phyloP scores from a whole-genome alignment of 2,329 filamentous ascomycete species.

The Penicillium hesseltinei region DNA sequence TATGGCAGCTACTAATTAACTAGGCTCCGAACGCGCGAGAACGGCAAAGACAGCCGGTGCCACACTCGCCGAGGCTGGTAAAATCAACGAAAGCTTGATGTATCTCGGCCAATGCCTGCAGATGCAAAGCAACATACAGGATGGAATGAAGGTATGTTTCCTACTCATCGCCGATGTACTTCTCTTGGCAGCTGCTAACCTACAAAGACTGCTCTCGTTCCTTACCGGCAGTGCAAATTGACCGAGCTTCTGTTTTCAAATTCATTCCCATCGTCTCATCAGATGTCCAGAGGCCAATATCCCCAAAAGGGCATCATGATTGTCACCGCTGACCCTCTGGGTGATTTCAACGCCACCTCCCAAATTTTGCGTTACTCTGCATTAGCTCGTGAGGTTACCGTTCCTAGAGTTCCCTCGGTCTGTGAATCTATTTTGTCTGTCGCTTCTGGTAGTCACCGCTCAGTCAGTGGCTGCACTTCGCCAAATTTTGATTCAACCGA shows the following conservation, averaged over 20 bases:
- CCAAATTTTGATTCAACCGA: constrained; percentile 46
- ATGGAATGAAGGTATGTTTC: constrained; percentile 64
- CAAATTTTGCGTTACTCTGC: constrained; percentile 95
- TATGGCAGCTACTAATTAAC: constrained; percentile 20
- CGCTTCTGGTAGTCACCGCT: constrained; percentile 34
- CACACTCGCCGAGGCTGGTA: constrained; percentile 90
- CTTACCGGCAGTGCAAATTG: constrained; percentile 80
- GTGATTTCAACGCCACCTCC: constrained; percentile 94
- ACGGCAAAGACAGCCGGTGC: constrained; percentile 92
- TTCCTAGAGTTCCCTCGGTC: constrained; percentile 81
- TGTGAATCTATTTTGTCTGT: constrained; percentile 63
- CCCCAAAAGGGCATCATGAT: constrained; percentile 94
- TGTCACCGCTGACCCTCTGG: constrained; percentile 86
- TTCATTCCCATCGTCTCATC: constrained; percentile 67
- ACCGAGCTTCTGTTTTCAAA: constrained; percentile 86
- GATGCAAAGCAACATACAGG: constrained; percentile 80
- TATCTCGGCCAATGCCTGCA: constrained; percentile 96
- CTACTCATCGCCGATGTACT: background rate
- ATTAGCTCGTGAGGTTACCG: constrained; percentile 86
- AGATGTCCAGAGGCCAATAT: constrained; percentile 54
- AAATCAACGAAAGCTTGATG: constrained; percentile 98
- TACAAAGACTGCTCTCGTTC: constrained; percentile 66
- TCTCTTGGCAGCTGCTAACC: constrained; percentile 12
- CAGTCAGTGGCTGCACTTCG: constrained; percentile 45
- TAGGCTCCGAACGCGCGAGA: constrained; percentile 79